Conservation (phyloP, 1,284 basidiomycete species). For the Veloboletus limbatus region DNA sequence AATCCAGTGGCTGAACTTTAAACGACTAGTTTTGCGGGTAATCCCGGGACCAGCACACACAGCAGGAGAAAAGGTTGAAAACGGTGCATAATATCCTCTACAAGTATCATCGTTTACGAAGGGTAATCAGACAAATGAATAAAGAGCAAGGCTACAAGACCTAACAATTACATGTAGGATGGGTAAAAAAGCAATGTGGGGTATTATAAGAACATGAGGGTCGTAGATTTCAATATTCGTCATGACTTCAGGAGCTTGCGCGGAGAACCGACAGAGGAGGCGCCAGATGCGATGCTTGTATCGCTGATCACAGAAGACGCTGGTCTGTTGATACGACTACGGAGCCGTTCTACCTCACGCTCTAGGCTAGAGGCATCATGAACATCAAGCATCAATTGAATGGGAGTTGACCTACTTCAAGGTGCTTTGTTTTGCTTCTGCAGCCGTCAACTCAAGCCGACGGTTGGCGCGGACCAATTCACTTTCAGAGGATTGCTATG, state of each 20-base stretch:
- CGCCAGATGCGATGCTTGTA: conserved; percentile 17
- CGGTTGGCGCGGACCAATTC: conserved; percentile 68
- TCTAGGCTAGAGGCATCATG: conserved; percentile 47
- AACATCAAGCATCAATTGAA: conserved; percentile 4
- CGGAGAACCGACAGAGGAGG: conserved; percentile 33
- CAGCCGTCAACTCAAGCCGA: conserved; percentile 71
- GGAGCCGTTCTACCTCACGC: conserved; percentile 65
- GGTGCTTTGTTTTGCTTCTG: conserved; percentile 67
- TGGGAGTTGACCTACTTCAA: conserved; percentile 51
- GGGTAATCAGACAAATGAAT: conserved; percentile 1
- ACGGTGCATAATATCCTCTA: too few relatives aligned
- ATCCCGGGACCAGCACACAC: conserved; percentile 9
- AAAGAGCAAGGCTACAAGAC: conserved; percentile 17
- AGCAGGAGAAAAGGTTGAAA: too few relatives aligned
- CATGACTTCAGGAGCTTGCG: conserved; percentile 31
- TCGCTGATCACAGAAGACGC: conserved; percentile 34
- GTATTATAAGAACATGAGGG: neutral
- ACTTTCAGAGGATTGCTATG: conserved; percentile 69
- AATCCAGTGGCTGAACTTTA: conserved; percentile 34
- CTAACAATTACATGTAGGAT: conserved; percentile 14
- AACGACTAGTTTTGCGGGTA: conserved; percentile 28
- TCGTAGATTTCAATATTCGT: conserved; percentile 3
- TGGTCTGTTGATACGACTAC: conserved; percentile 58
- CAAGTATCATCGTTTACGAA: neutral
- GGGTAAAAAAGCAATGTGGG: neutral